phyloP scores from a whole-genome alignment of 768 basidiomycete genomes.

The Termitomyces sp. region DNA sequence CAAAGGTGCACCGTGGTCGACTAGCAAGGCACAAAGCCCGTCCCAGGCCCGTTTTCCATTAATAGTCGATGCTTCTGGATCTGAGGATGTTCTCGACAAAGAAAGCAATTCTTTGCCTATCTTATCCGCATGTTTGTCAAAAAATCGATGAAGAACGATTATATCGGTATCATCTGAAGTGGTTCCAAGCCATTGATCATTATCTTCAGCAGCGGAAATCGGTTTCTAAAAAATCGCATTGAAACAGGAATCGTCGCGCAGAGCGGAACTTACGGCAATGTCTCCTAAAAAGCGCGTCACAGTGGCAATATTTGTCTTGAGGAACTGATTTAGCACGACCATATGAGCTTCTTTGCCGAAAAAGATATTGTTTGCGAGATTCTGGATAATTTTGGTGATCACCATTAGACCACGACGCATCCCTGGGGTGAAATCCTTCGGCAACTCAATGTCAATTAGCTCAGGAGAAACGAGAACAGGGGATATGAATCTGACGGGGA shows the following conservation, averaged over 20 bases:
- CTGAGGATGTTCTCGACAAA: conserved; percentile 52
- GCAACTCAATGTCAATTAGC: conserved; percentile 75
- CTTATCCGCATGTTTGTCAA: conserved; percentile 81
- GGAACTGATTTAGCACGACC: conserved; percentile 73
- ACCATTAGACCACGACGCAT: conserved; percentile 78
- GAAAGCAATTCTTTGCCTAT: conserved; percentile 85
- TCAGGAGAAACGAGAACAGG: conserved; percentile 88
- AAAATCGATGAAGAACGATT: conserved; percentile 79
- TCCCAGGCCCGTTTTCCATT: conserved; percentile 85
- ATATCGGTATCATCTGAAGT: conserved; percentile 81
- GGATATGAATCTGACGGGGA: conserved; percentile 69
- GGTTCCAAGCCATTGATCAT: conserved; percentile 71
- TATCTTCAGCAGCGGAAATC: conserved; percentile 40
- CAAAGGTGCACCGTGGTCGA: conserved; percentile 69
- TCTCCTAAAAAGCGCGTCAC: conserved; percentile 77
- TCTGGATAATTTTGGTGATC: conserved; percentile 90
- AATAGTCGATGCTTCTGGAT: conserved; percentile 50
- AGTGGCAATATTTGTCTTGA: conserved; percentile 61
- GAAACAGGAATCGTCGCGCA: neutral
- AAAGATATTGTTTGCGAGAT: conserved; percentile 89
- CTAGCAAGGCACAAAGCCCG: conserved; percentile 68
- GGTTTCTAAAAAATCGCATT: conserved; percentile 27
- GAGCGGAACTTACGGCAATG: conserved; percentile 48
- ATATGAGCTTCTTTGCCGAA: conserved; percentile 91
- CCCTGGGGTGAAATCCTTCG: conserved; percentile 49